Evolutionary conservation across 2,329 filamentous ascomycete genomes (phyloP), one percentile per base, ranked within the genome.

Genomic region (Paracoccidioides lutzii): DNA sequence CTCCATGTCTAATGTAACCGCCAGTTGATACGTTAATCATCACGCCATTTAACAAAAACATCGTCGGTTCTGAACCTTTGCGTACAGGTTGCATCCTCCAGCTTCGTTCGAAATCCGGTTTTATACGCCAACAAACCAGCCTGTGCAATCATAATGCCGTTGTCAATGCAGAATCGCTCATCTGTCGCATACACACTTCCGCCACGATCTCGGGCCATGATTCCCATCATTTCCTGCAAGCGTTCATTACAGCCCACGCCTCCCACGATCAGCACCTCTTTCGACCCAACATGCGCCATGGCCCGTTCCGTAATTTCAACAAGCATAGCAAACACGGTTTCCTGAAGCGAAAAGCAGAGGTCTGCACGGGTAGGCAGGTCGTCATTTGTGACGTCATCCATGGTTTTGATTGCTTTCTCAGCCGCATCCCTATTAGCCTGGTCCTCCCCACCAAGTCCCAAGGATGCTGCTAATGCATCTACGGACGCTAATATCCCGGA

Each of bases 141-240:
- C 70, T 98, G 91, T 1, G 93, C 93, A 74, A 98, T 98, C 93
- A 98, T 98, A 67, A 98, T 97, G 51, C 93, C 93, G 65, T 98
- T 98, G 72, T 98, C 93, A 64, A 98, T 98, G 69, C 93, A 98
- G 70, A 95, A 98, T 48, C 93, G 79, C 76, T 98, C 93, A 69
- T 98, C 93, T 0, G 91, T 97, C 30, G 93, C 90, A 73, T 87
- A 96, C 3, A 97, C 88, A 65, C 83, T 90, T 3, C 93, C 93
- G 54, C 90, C 88, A 41, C 93, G 77, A 69, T 95, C 90, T 46
- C 77, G 77, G 14, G 90, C 91, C 93, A 98, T 98, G 49, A 86
- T 77, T 14, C 88, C 90, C 93, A 98, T 98, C 93, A 98, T 98
- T 65, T 95, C 83, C 75, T 98, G 93, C 62, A 98, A 69, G 3